Base-by-base conservation (phyloP, 768 basidiomycete species). In the Mycena haematopus region DNA sequence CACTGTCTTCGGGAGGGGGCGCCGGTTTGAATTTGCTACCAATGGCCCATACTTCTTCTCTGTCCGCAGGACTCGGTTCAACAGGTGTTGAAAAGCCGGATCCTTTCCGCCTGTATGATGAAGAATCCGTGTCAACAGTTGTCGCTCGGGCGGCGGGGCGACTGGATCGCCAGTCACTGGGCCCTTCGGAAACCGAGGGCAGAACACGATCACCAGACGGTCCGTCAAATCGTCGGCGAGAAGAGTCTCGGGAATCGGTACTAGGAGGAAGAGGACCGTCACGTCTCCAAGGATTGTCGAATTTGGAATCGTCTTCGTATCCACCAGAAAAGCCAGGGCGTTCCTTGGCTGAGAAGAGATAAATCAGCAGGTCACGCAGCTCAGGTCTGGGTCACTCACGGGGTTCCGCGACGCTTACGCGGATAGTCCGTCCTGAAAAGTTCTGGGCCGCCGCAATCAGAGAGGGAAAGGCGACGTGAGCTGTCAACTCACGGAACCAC, bases 361-460 rank as follows among this genome's bases (percentile, higher is more conserved):
- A 25, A 56, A 50, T 69, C 62, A 69, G 67, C 53, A 59, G 35
- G 52, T 51, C 17, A 33, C 42, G 25, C 57, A 31, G n/a, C 29
- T 33, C 24, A n/a, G 52, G 46, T n/a, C 63, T 44, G 25, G 59
- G 35, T 35, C 17, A 86, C 93, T 82, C 74, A 96, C 95, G 93
- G 68, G 96, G 90, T 73, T 99, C 97, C 10, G 97, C 97, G 50
- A 99, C 97, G 74, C 90, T 95, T 62, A 98, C 89, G 61, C 97
- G 86, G 65, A 99, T 80, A 21, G 82, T 86, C 61, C 97, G 84
- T 24, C 93, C 92, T 22, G 88, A 86, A 50, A 99, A 81, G 67
- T 74, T 80, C 88, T 95, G 65, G 11, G 35, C 27, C 47, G 40
- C 33, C 33, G 59, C 31, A 58, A 5, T 64, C 52, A 62, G 51